Conservation (phyloP, 148 eudicot genomes). For the Amaranthus hypochondriacus region DNA sequence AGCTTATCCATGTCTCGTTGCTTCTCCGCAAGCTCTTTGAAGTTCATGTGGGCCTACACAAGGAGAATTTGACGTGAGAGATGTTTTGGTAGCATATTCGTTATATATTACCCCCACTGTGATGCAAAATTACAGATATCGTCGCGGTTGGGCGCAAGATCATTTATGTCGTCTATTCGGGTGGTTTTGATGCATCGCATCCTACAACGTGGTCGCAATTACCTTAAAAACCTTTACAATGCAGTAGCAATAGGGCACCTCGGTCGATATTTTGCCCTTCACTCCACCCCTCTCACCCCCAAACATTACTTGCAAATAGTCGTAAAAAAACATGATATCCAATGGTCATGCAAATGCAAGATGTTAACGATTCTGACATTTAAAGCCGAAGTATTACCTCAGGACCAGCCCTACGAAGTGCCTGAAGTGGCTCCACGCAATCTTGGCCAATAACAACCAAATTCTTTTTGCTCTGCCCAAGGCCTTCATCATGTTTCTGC, state of each 20-base stretch:
- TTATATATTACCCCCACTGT: background rate
- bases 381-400: slow-evolving; percentile 47
- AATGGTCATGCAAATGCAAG: slow-evolving; percentile 2
- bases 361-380: background rate
- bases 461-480: slow-evolving; percentile 33
- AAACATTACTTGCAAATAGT: background rate
- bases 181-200: too few relatives aligned
- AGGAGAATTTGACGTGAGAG: slow-evolving; percentile 1
- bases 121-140: too few relatives aligned
- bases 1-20: slow-evolving; percentile 50
- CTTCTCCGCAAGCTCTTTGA: slow-evolving; percentile 58
- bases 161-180: too few relatives aligned
- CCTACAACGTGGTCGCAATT: too few relatives aligned
- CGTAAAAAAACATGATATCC: background rate
- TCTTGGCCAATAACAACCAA: slow-evolving; percentile 77
- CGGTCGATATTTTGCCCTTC: too few relatives aligned
- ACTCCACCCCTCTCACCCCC: too few relatives aligned
- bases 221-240: too few relatives aligned
- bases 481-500: slow-evolving; percentile 34
- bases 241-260: too few relatives aligned
- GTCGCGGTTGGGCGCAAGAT: too few relatives aligned
- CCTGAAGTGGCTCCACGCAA: slow-evolving; percentile 85
- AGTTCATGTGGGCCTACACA: slow-evolving; percentile 48
- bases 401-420: slow-evolving; percentile 65
- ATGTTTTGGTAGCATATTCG: background rate